These are phyloP conservation scores for Phytophthora palmivora DNA, from an alignment of 352 stramenopile species.

Conservation along the genomic window DNA sequence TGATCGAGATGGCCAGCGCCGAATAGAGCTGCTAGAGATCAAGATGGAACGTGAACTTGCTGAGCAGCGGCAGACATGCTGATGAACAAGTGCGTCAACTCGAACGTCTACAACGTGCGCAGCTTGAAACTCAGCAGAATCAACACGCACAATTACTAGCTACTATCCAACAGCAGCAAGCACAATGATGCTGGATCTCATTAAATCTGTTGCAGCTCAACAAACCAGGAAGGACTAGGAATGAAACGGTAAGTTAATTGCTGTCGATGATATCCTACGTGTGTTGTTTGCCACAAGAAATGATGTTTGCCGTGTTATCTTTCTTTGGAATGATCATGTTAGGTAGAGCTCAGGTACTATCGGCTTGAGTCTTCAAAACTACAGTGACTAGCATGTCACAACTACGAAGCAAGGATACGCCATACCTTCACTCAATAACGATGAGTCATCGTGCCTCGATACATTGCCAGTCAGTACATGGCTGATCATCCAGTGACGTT, in stretches of 20 bases:
- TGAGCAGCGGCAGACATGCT: slow-evolving; percentile 31
- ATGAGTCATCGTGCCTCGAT: no score
- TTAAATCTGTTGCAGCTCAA: slow-evolving; percentile 35
- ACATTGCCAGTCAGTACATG: no score
- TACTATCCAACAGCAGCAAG: slow-evolving; percentile 48
- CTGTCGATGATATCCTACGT: no score
- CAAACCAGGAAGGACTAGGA: slow-evolving; percentile 26
- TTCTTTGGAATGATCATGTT: no score
- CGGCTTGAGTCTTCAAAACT: no score
- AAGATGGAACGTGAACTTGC: slow-evolving; percentile 45
- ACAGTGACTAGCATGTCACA: no score
- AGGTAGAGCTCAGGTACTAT: no score
- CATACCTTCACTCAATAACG: no score
- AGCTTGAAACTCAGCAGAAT: slow-evolving; percentile 37
- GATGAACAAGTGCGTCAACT: slow-evolving; percentile 41
- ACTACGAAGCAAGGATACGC: no score
- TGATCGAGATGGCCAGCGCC: slow-evolving; percentile 25
- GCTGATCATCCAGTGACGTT: no score
- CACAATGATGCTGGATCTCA: slow-evolving; percentile 49
- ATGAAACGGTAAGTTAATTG: neutral
- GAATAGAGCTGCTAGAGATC: slow-evolving; percentile 41
- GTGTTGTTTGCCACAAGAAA: no score
- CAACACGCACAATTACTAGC: slow-evolving; percentile 39
- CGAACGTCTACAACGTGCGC: slow-evolving; percentile 30
- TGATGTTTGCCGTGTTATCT: no score